Evolutionary conservation across 768 basidiomycete species (phyloP).

Genomic region (Rhizopogon vesiculosus): DNA sequence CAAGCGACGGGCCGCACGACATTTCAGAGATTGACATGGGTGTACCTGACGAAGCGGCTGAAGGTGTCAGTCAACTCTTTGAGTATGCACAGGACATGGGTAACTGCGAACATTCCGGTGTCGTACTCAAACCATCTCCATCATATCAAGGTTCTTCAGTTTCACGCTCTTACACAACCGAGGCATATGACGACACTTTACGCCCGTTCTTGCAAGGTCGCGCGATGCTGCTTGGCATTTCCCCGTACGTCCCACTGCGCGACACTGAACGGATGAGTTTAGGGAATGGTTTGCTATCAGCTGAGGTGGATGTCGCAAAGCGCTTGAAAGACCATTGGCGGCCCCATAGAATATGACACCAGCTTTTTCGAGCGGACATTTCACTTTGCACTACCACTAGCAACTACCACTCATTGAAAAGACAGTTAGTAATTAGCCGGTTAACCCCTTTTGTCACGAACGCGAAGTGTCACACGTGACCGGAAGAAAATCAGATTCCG

Average conservation of each 20-base stretch:
- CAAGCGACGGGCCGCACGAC: not conserved
- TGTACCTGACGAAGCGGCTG: not conserved
- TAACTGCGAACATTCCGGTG: conserved; percentile 1
- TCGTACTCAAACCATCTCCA: conserved; percentile 1
- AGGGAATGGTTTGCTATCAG: conserved; percentile 31
- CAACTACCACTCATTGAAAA: too few relatives aligned
- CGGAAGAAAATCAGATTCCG: not conserved
- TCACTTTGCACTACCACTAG: too few relatives aligned
- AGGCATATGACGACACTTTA: not conserved
- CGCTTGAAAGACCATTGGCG: conserved; percentile 60
- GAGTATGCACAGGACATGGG: conserved; percentile 1
- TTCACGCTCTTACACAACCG: not conserved
- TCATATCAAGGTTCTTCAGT: conserved; percentile 4
- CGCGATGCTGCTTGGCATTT: conserved; percentile 39
- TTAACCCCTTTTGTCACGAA: not conserved
- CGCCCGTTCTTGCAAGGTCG: conserved; percentile 48
- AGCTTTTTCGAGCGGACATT: not conserved
- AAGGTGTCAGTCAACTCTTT: conserved; percentile 3
- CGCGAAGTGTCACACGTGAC: not conserved
- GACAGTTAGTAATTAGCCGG: too few relatives aligned
- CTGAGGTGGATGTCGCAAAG: conserved; percentile 60
- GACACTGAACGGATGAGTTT: not conserved
- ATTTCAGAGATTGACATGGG: not conserved
- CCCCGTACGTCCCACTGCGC: conserved; percentile 2
- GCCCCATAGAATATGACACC: conserved; percentile 47